Evolutionary conservation across 1,284 basidiomycete genomes (phyloP).

Genomic region (Fomitopsis palustris): DNA sequence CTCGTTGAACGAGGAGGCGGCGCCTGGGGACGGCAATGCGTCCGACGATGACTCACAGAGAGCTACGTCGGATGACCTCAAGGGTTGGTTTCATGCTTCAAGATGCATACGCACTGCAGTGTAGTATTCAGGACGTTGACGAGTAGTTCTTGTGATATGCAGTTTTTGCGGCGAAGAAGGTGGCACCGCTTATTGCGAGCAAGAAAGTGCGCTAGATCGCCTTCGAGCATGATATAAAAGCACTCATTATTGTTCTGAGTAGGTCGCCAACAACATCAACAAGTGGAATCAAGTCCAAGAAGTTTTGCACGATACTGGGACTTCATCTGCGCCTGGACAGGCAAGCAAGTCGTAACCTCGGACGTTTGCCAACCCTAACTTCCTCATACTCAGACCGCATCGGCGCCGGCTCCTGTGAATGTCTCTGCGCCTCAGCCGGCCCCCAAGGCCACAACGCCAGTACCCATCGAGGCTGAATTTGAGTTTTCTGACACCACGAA

Average conservation of each 20-base stretch:
- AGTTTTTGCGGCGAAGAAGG: conserved; percentile 68
- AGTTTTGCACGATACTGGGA: conserved; percentile 50
- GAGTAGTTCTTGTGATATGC: conserved; percentile 16
- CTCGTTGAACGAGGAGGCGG: conserved; percentile 38
- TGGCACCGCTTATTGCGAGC: conserved; percentile 81
- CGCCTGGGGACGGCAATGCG: conserved; percentile 28
- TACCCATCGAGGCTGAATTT: conserved; percentile 52
- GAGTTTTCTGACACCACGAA: conserved; percentile 74
- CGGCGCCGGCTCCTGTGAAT: conserved; percentile 19
- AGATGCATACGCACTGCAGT: conserved; percentile 15
- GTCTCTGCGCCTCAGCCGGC: conserved; percentile 13
- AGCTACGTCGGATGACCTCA: conserved; percentile 41
- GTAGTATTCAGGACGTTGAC: conserved; percentile 24
- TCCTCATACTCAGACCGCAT: conserved; percentile 6
- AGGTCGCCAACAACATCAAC: conserved; percentile 87
- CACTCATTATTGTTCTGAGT: neutral
- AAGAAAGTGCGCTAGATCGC: conserved; percentile 65
- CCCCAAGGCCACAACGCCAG: conserved; percentile 31
- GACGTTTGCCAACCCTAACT: conserved; percentile 4
- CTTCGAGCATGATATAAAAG: neutral
- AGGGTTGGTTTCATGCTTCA: conserved; percentile 43
- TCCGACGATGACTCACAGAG: conserved; percentile 32
- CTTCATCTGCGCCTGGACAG: conserved; percentile 1
- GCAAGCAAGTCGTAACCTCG: neutral
- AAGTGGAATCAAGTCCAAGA: conserved; percentile 95